Evolutionary conservation across 176 grass and related monocot genomes (phyloP), one percentile per base, ranked within the genome.

Genomic region (Areca catechu): DNA sequence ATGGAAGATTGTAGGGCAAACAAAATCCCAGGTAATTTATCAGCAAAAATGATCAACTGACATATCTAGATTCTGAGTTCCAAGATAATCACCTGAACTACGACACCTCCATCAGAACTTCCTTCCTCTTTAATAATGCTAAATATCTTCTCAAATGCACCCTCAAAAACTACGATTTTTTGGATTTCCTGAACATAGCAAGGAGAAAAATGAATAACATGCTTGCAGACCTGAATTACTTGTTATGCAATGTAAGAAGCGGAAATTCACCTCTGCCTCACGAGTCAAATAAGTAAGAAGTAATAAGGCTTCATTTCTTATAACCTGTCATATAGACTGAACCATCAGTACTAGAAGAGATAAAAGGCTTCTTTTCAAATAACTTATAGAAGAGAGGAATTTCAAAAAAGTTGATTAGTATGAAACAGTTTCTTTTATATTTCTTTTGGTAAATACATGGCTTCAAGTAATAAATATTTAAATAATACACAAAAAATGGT

Each of bases 111-210:
- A 80, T 98, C 93, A 64, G 93, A 98, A 85, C 70, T 77, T 50
- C 93, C 93, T 83, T 98, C 93, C 69, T 98, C 93, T 30, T 62
- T 88, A 53, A 98, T 89, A 83, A 92, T 98, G 83, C 93, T 98
- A 80, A 98, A 89, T 85, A 98, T 83, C 63, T 98, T 98, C 69
- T 98, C 93, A 76, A 92, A 98, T 58, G 58, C 93, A 82, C 93
- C 93, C 70, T 98, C 93, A 71, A 98, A 98, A 68, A 89, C 93
- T 22, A 92, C 69, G 76, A 98, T 92, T 85, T 98, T 98, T 98
- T 98, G 87, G 80, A 98, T 98, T 80, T 98, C 93, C 93, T 98
- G 66, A 69, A 84, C 50, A 49, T 71, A 3, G 27, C 6, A 29
- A 29, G 63, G 30, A 63, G 63, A 75, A 61, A 71, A 27, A 57